Conservation (phyloP, 2,329 filamentous ascomycete genomes). For the Ceratocystis alfenasii region DNA sequence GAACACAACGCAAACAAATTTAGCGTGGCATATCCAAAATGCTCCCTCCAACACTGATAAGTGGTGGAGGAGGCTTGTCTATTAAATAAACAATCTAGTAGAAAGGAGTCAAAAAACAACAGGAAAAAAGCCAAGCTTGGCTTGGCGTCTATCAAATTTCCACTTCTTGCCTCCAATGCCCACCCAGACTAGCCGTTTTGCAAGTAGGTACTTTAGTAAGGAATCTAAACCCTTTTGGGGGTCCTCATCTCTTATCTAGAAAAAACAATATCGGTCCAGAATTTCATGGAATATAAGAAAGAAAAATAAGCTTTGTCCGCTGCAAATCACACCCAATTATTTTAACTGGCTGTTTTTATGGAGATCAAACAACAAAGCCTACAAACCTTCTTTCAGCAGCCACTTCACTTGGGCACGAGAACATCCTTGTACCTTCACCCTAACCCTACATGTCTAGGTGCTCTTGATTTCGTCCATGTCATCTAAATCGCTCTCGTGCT, state of each 20-base stretch:
- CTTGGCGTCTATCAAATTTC: conserved; percentile 5
- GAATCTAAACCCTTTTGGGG: background rate
- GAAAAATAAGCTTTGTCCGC: background rate
- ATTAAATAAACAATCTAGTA: no score
- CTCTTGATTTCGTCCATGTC: no score
- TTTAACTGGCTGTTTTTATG: background rate
- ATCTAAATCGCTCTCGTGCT: no score
- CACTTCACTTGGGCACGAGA: background rate
- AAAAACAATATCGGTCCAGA: background rate
- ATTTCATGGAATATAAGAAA: background rate
- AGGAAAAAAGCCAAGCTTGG: background rate
- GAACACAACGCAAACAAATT: background rate
- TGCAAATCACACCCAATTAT: background rate
- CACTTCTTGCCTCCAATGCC: background rate
- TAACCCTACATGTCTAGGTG: no score
- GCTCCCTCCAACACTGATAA: background rate
- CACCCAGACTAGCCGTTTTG: background rate
- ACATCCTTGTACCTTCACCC: no score
- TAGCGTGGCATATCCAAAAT: background rate
- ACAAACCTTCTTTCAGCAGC: background rate
- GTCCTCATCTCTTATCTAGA: background rate
- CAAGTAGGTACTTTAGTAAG: background rate
- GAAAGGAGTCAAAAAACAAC: no score
- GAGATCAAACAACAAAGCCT: background rate
- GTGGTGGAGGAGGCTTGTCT: background rate